phyloP scores from a whole-genome alignment of 305 asterid species.

The Ilex paraguariensis region DNA sequence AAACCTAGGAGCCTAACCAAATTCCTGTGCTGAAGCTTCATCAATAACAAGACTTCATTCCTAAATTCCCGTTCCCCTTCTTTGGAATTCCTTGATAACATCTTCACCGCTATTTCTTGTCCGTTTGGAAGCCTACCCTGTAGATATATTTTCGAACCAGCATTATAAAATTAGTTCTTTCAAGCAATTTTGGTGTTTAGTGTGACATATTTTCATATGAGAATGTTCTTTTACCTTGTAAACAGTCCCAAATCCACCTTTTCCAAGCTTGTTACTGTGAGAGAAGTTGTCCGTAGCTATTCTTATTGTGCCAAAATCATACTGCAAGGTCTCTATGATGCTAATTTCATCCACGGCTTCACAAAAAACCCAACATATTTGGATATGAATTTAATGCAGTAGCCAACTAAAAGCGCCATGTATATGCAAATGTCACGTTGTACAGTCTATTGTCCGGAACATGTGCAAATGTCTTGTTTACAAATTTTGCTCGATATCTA shows the following conservation, averaged over 20 bases:
- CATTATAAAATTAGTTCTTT: neutral
- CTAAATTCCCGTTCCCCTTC: conserved; percentile 29
- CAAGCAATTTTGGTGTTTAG: no score
- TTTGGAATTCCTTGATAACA: conserved; percentile 17
- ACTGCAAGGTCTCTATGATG: conserved; percentile 15
- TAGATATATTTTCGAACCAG: neutral
- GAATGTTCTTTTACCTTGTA: conserved; percentile 29
- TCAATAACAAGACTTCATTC: conserved; percentile 21
- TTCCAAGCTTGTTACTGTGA: conserved; percentile 23
- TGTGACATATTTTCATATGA: no score
- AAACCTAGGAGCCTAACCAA: conserved; percentile 26
- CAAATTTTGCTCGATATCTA: no score
- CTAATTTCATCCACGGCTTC: no score
- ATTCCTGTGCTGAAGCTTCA: conserved; percentile 32
- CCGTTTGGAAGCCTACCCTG: conserved; percentile 29
- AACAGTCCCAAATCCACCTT: conserved; percentile 52
- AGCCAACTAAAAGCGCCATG: no score
- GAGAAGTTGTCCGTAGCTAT: conserved; percentile 21
- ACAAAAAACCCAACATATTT: no score
- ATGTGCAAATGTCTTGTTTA: no score
- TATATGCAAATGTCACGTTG: no score
- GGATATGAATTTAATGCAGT: no score
- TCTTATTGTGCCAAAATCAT: conserved; percentile 14
- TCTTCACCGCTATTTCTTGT: conserved; percentile 23
- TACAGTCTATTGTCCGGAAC: no score